phyloP scores from a whole-genome alignment of 331 rosid genomes.

The Rosa hybrid region DNA sequence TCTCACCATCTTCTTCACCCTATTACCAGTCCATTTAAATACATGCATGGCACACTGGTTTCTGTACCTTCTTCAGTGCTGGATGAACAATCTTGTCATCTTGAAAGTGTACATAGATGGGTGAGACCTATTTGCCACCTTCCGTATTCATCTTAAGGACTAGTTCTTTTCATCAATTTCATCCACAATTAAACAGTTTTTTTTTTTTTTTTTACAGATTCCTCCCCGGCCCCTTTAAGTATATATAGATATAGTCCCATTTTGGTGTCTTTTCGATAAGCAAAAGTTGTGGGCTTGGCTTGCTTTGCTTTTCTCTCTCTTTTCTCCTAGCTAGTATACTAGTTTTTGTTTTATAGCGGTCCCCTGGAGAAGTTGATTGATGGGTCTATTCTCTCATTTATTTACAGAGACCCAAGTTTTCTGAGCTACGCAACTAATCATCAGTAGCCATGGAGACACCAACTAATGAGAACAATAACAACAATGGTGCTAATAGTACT shows the following conservation, averaged over 20 bases:
- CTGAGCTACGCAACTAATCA: conserved; percentile 4
- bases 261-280: background rate
- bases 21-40: background rate
- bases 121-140: background rate
- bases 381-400: conserved; percentile 30
- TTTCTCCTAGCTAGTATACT: conserved; percentile 8
- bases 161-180: background rate
- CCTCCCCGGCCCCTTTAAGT: background rate
- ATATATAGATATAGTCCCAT: background rate
- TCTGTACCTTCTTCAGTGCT: conserved; percentile 12
- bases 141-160: conserved; percentile 1
- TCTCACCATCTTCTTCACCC: background rate
- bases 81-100: background rate
- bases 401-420: background rate
- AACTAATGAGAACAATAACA: conserved; percentile 6
- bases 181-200: background rate
- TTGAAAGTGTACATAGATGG: background rate
- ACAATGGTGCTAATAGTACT: background rate
- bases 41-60: conserved; percentile 27
- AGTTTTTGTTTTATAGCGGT: conserved; percentile 53
- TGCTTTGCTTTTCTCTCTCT: conserved; percentile 1
- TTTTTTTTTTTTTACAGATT: background rate
- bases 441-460: conserved; percentile 40
- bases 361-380: conserved; percentile 31
- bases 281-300: conserved; percentile 7